phyloP scores from a whole-genome alignment of 257 asterid species.

The Capsicum pubescens region DNA sequence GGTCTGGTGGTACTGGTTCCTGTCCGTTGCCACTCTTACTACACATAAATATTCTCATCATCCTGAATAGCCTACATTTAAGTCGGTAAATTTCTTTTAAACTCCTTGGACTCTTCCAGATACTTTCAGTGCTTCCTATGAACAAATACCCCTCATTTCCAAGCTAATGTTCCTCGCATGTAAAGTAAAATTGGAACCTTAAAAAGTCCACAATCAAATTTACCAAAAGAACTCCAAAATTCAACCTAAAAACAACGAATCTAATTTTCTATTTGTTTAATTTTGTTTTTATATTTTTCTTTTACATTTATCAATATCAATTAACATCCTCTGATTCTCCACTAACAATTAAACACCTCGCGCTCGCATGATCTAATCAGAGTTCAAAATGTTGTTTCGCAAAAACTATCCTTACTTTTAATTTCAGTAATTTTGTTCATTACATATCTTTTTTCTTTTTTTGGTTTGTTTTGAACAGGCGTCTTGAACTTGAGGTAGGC shows the following conservation, averaged over 20 bases:
- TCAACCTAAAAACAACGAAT: not conserved
- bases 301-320: constrained; percentile 6
- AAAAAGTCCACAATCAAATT: not conserved
- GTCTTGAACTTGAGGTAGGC: not conserved
- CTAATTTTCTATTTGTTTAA: not conserved
- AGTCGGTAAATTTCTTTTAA: not conserved
- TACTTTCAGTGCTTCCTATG: not conserved
- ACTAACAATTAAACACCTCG: not conserved
- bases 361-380: not conserved
- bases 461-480: not conserved
- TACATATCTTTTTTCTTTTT: not conserved
- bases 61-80: not conserved
- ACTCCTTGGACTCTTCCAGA: constrained; percentile 1
- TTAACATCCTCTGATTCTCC: not conserved
- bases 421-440: not conserved
- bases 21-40: too few relatives aligned
- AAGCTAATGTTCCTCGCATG: not conserved
- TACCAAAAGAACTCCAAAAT: constrained; percentile 16
- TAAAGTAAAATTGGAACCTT: constrained; percentile 14
- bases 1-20: too few relatives aligned
- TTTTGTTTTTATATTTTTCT: not conserved
- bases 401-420: not conserved
- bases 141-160: not conserved
- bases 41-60: not conserved
- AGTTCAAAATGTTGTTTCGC: not conserved